These are phyloP conservation scores for Penicillium ochrochloron DNA, from an alignment of 495 filamentous ascomycete species.

Conservation along the genomic window DNA sequence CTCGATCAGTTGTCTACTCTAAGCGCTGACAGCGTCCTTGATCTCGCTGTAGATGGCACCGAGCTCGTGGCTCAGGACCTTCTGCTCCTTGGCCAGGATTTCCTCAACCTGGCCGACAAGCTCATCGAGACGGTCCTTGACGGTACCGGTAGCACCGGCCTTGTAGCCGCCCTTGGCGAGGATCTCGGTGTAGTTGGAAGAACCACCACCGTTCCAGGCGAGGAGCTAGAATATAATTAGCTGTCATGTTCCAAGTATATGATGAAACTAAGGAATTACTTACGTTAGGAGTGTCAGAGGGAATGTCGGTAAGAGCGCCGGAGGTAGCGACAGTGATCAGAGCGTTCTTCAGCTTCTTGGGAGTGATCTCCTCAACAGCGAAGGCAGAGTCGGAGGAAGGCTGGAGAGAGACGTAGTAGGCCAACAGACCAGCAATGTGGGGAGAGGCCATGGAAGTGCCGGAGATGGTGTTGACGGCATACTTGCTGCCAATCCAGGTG, in stretches of 20 bases:
- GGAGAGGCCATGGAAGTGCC: slow-evolving; percentile 99
- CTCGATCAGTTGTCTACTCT: slow-evolving; percentile 31
- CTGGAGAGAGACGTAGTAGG: slow-evolving; percentile 97
- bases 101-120: slow-evolving; percentile 45
- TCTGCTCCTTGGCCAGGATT: slow-evolving; percentile 42
- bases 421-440: slow-evolving; percentile 93
- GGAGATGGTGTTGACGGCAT: slow-evolving; percentile 96
- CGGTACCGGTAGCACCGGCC: slow-evolving; percentile 25
- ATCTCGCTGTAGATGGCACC: slow-evolving; percentile 55
- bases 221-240: slow-evolving; percentile 68
- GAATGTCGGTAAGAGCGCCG: slow-evolving; percentile 82
- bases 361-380: slow-evolving; percentile 85
- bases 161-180: slow-evolving; percentile 64
- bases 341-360: slow-evolving; percentile 89
- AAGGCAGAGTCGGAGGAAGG: slow-evolving; percentile 86
- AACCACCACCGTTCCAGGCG: slow-evolving; percentile 98
- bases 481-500: slow-evolving; percentile 96
- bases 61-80: slow-evolving; percentile 44
- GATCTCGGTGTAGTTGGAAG: slow-evolving; percentile 86
- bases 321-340: slow-evolving; percentile 83
- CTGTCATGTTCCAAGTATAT: slow-evolving; percentile 5
- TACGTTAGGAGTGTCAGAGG: slow-evolving; percentile 79
- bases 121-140: slow-evolving; percentile 38
- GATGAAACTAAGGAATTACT: slow-evolving; percentile 32
- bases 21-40: slow-evolving; percentile 47